A percentile compares a stretch with the other conserved stretches of the same genome.
Evolutionary conservation across 139 green algal species (phyloP).

Genomic region (Prasinococcaceae sp.): DNA sequence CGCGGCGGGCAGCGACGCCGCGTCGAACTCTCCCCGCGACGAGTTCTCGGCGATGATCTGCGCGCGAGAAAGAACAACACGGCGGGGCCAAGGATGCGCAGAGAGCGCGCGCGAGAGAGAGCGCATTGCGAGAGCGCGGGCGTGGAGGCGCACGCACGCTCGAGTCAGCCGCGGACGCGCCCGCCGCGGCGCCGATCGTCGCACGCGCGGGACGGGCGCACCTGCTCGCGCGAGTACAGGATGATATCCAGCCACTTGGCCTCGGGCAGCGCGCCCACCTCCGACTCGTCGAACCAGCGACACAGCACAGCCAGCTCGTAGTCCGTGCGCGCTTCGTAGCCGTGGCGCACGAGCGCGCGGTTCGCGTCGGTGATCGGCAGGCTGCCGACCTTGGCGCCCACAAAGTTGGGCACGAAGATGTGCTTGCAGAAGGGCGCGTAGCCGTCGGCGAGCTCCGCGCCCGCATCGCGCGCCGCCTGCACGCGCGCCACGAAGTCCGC

Average conservation of each 20-base stretch:
- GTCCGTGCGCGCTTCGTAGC: slow-evolving; percentile 1
- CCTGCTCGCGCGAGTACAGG: slow-evolving; percentile 78
- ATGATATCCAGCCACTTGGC: slow-evolving; percentile 82
- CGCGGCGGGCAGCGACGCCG: slow-evolving; percentile 28
- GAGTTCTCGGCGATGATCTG: too few relatives aligned
- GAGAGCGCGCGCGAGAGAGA: too few relatives aligned
- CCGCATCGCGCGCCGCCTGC: slow-evolving; percentile 30
- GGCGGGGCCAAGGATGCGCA: too few relatives aligned
- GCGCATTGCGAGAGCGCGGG: too few relatives aligned
- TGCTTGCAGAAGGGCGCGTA: slow-evolving; percentile 95
- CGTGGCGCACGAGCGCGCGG: slow-evolving; percentile 41
- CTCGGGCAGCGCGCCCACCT: slow-evolving; percentile 39
- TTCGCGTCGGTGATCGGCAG: slow-evolving; percentile 66
- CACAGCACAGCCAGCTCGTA: slow-evolving; percentile 6
- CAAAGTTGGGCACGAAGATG: slow-evolving; percentile 79
- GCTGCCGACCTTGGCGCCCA: slow-evolving; percentile 37
- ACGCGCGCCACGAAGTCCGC: slow-evolving; percentile 47
- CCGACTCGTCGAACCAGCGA: slow-evolving; percentile 47
- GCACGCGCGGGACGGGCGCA: too few relatives aligned
- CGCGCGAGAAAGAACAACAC: too few relatives aligned
- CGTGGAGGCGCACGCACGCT: too few relatives aligned
- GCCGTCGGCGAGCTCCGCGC: slow-evolving; percentile 47
- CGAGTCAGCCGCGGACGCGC: too few relatives aligned
- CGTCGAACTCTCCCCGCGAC: background rate
- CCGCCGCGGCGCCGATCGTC: too few relatives aligned